Percentiles rank a stretch among this genome's conserved stretches.
Conservation (phyloP, 331 rosid species). For the Telfairia occidentalis region DNA sequence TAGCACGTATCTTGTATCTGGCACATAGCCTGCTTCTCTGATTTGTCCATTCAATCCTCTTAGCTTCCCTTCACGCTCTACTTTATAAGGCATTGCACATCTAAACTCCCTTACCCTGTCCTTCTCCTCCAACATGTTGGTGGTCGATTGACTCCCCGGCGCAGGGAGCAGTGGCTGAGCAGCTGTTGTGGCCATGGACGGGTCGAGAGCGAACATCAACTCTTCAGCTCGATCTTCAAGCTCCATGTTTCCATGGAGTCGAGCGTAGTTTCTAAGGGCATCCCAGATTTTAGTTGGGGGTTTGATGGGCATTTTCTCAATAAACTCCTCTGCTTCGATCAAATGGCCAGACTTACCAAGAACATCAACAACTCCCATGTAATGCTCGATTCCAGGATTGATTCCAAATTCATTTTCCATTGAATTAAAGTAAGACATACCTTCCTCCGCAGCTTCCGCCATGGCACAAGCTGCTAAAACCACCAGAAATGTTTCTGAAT, state of each 20-base stretch:
- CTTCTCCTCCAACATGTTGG: slow-evolving; percentile 71
- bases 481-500: slow-evolving; percentile 32
- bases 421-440: slow-evolving; percentile 27
- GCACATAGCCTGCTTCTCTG: slow-evolving; percentile 89
- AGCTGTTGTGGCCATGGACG: slow-evolving; percentile 26
- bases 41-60: slow-evolving; percentile 68
- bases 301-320: slow-evolving; percentile 43
- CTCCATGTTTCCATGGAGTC: slow-evolving; percentile 62
- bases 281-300: slow-evolving; percentile 39
- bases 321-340: slow-evolving; percentile 60
- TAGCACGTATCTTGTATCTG: slow-evolving; percentile 81
- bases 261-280: slow-evolving; percentile 34
- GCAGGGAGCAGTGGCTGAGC: slow-evolving; percentile 34
- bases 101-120: slow-evolving; percentile 43
- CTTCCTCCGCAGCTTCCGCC: slow-evolving; percentile 55
- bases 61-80: slow-evolving; percentile 31
- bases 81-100: slow-evolving; percentile 33
- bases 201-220: slow-evolving; percentile 33
- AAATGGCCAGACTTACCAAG: slow-evolving; percentile 64
- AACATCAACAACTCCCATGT: slow-evolving; percentile 35
- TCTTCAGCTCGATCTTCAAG: slow-evolving; percentile 59
- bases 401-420: slow-evolving; percentile 43
- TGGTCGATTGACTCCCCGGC: slow-evolving; percentile 37
- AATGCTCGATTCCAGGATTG: slow-evolving; percentile 43
- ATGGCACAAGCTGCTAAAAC: slow-evolving; percentile 55